Conservation (phyloP, 2,329 filamentous ascomycete species). For the Ustulina deusta region DNA sequence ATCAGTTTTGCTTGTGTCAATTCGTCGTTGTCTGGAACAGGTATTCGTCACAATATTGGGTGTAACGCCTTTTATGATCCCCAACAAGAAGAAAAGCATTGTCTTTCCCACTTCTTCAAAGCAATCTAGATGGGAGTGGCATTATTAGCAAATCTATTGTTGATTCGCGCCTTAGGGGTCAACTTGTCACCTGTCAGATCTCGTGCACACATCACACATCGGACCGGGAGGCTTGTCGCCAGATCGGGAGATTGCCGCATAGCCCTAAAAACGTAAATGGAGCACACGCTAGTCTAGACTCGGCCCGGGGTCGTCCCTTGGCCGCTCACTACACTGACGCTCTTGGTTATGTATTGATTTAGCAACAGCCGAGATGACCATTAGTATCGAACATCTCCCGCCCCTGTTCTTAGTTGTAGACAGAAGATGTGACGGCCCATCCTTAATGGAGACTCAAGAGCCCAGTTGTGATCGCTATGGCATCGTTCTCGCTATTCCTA, state of each 20-base stretch:
- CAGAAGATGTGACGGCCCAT: background rate
- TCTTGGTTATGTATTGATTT: slow-evolving; percentile 1
- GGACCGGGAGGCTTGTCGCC: background rate
- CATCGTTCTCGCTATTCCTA: slow-evolving; percentile 18
- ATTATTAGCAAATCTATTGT: background rate
- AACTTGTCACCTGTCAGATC: background rate
- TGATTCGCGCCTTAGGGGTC: background rate
- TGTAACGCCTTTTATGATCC: background rate
- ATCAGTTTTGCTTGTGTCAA: background rate
- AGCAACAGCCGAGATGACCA: slow-evolving; percentile 11
- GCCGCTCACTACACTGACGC: background rate
- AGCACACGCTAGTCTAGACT: background rate
- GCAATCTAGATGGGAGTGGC: background rate
- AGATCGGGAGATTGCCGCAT: slow-evolving; percentile 13
- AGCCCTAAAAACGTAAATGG: background rate
- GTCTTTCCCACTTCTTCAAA: background rate
- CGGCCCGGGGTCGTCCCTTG: background rate
- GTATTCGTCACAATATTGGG: background rate
- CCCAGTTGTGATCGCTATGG: background rate
- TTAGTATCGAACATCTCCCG: slow-evolving; percentile 1
- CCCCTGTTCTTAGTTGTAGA: background rate
- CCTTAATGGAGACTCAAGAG: background rate
- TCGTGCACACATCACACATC: background rate
- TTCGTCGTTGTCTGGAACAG: background rate
- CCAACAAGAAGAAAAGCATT: background rate